Base-by-base conservation (phyloP, 768 basidiomycete species). In the Lentinus brumalis region DNA sequence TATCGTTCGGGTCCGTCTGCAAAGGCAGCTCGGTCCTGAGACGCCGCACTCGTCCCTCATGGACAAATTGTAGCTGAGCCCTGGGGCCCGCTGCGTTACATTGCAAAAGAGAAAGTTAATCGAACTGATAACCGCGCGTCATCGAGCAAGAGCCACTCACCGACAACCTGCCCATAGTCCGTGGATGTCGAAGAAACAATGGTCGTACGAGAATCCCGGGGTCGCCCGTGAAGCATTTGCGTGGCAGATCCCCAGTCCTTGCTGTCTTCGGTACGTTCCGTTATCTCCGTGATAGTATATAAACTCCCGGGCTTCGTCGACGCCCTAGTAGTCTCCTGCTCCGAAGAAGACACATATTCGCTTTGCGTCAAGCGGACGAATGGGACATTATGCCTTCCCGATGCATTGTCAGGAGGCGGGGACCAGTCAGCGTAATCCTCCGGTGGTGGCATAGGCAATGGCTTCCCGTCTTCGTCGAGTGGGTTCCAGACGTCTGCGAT, bases 261-360 rank as follows among this genome's bases (percentile, higher is more conserved):
- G 31, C 47, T 62, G 26, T 66, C 58, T 50, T 68, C 87, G 39
- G 88, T 86, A 38, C 79, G 78, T 69, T 91, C 89, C 15, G 88
- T 86, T 49, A 71, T 74, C 73, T 92, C 89, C 26, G 82, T 79
- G 60, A 92, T 92, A 4, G 86, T 88, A 60, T 83, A 87, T 60
- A 90, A 74, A 56, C 35, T 76, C 73, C 59, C 38, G 31, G 53
- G 57, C 40, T 18, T 63, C n/a, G 42, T 60, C 5, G 54, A 63
- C 11, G 61, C 53, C 32, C 56, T 32, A 15, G 53, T 58, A 0
- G 61, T 62, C 41, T 58, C 61, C 38, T 59, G 57, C 18, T 63
- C 62, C n/a, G 62, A 58, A 11, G 61, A 62, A 4, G 61, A 63
- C n/a, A 63, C 39, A 35, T 59, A 59, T n/a, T 63, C 62, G 41